Evolutionary conservation across 1,284 basidiomycete species (phyloP).

Genomic region (Ceratobasidium papillatum): DNA sequence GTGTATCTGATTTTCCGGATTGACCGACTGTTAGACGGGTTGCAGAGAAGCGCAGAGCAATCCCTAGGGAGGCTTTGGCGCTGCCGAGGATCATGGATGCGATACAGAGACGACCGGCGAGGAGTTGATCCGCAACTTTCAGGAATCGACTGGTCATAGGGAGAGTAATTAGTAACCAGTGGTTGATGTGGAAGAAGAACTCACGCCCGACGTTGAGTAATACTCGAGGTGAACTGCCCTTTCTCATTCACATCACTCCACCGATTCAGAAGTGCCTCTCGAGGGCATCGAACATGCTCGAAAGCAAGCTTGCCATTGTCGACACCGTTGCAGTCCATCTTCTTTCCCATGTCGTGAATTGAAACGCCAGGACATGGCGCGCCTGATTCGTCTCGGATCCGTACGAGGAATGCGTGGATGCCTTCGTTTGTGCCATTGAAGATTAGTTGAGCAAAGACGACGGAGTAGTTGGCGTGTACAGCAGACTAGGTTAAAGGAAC

Average conservation of each 20-base stretch:
- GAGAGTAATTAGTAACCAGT: not conserved
- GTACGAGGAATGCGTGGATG: slow-evolving; percentile 42
- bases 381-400: slow-evolving; percentile 38
- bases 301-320: slow-evolving; percentile 42
- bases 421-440: slow-evolving; percentile 40
- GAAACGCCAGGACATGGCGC: slow-evolving; percentile 39
- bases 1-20: slow-evolving; percentile 28
- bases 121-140: slow-evolving; percentile 41
- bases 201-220: slow-evolving; percentile 37
- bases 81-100: slow-evolving; percentile 41
- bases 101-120: slow-evolving; percentile 41
- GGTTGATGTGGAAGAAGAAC: not conserved
- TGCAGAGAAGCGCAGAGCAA: slow-evolving; percentile 37
- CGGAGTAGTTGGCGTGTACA: slow-evolving; percentile 41
- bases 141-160: slow-evolving; percentile 31
- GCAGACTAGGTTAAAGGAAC: slow-evolving; percentile 25
- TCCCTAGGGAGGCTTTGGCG: slow-evolving; percentile 40
- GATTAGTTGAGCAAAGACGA: slow-evolving; percentile 41
- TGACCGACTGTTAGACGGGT: slow-evolving; percentile 37
- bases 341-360: slow-evolving; percentile 40
- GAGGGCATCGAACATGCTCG: slow-evolving; percentile 40
- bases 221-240: slow-evolving; percentile 36
- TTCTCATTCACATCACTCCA: slow-evolving; percentile 40
- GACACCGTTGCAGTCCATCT: slow-evolving; percentile 41
- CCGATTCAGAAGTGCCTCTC: slow-evolving; percentile 39